Evolutionary conservation across 2,329 filamentous ascomycete genomes (phyloP), one percentile per base, ranked within the genome.

Genomic region (Calonectria fujianensis): DNA sequence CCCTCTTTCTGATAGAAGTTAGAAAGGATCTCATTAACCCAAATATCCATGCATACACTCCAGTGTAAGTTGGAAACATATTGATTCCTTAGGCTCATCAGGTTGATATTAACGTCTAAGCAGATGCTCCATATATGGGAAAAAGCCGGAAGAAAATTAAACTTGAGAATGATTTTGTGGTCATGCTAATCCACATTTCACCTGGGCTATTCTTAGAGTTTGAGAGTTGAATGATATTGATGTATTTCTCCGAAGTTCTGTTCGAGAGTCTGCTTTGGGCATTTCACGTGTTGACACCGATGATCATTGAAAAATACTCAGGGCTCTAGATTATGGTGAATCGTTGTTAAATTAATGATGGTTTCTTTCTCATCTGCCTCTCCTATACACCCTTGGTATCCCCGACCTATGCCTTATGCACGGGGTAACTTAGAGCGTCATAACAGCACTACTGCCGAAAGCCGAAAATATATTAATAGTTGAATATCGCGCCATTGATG

Each of bases 31-130:
- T 82, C n/a, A 69, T 61, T 20, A 69, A 81, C 51, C 48, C 70
- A 24, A 72, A 59, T 1, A 77, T 82, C 16, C 82, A 83, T 66
- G 78, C 78, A 13, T 82, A 82, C 41, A 79, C 67, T 45, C 78
- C 75, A 9, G 63, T 80, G 77, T 81, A 68, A 72, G 75, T 72
- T n/a, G 31, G 7, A 39, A 13, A 20, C 32, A 35, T 4, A 1
- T 16, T 14, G 13, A 20, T 2, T 20, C 5, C 7, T 5, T 2
- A 1, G 27, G 0, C 0, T 14, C 6, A 39, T 31, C 11, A 11
- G n/a, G 7, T 35, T n/a, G 18, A n/a, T 13, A n/a, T 50, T 68
- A 52, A 68, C 14, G 5, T 20, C 1, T 1, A 11, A 20, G 8
- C 11, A 68, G 65, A 41, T 68, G 45, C n/a, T 68, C 65, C 1